Conservation (phyloP, 148 eudicot species). For the Polygonum aviculare region DNA sequence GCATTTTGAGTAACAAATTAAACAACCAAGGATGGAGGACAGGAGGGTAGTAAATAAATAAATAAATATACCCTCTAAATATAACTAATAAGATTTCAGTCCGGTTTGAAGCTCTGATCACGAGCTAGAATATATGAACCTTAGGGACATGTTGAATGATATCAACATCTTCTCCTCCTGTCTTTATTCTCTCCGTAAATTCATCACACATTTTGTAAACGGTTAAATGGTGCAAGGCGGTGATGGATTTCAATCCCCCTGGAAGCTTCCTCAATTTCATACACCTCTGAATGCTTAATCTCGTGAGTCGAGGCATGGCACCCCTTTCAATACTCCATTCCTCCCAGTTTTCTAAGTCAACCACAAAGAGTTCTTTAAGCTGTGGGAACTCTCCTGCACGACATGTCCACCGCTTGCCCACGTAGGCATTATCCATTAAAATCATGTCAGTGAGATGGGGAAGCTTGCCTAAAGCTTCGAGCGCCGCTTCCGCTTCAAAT, state of each 20-base stretch:
- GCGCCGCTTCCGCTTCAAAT: background rate
- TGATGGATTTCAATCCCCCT: background rate
- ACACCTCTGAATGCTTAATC: slow-evolving; percentile 12
- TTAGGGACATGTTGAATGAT: too few relatives aligned
- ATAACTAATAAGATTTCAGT: too few relatives aligned
- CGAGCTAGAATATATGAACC: too few relatives aligned
- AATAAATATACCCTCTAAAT: too few relatives aligned
- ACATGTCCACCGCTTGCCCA: slow-evolving; percentile 17
- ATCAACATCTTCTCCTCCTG: background rate
- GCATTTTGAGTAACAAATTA: too few relatives aligned
- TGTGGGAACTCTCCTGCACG: background rate
- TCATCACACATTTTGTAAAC: rapidly evolving
- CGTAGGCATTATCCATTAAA: slow-evolving; percentile 16
- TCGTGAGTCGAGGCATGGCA: slow-evolving; percentile 15
- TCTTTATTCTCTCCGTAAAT: background rate
- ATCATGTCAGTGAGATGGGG: slow-evolving; percentile 5
- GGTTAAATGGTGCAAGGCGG: background rate
- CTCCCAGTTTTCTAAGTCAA: slow-evolving; percentile 5
- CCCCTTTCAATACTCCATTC: slow-evolving; percentile 17
- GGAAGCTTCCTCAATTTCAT: background rate
- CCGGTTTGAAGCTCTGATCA: too few relatives aligned
- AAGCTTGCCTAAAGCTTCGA: slow-evolving; percentile 15
- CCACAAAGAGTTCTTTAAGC: slow-evolving; percentile 18
- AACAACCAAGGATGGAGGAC: too few relatives aligned
- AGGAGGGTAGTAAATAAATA: too few relatives aligned